These are phyloP conservation scores for Yarrowia yakushimensis DNA, from an alignment of 805 yeast species.

Conservation along the genomic window DNA sequence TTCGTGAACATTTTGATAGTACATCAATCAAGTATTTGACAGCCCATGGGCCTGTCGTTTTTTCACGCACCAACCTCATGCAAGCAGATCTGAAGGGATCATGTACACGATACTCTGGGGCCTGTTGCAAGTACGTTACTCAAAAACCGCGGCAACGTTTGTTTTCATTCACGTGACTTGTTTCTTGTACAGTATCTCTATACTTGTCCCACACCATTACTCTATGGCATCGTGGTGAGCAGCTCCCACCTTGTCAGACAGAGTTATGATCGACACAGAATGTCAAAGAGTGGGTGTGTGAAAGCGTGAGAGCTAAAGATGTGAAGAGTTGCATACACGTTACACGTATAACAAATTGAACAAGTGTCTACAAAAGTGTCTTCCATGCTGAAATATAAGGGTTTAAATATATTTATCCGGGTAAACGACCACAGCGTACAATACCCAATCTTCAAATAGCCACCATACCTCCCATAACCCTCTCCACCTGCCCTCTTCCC, in stretches of 20 bases:
- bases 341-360: neutral
- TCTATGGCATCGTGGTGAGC: neutral
- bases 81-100: no score
- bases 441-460: neutral
- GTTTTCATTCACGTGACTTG: neutral
- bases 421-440: neutral
- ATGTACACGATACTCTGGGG: no score
- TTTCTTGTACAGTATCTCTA: no score
- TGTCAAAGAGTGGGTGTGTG: neutral
- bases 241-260: neutral
- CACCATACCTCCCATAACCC: neutral
- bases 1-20: no score
- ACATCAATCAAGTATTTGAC: no score
- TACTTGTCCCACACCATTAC: no score
- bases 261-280: constrained; percentile 7
- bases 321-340: neutral
- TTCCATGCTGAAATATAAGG: no score
- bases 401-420: neutral
- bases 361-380: neutral
- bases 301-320: neutral
- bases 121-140: no score
- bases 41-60: no score
- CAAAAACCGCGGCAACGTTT: no score
- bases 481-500: neutral
- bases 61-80: no score